These are phyloP conservation scores for Suillus tomentosus DNA, from an alignment of 768 basidiomycete species.

Conservation along the genomic window DNA sequence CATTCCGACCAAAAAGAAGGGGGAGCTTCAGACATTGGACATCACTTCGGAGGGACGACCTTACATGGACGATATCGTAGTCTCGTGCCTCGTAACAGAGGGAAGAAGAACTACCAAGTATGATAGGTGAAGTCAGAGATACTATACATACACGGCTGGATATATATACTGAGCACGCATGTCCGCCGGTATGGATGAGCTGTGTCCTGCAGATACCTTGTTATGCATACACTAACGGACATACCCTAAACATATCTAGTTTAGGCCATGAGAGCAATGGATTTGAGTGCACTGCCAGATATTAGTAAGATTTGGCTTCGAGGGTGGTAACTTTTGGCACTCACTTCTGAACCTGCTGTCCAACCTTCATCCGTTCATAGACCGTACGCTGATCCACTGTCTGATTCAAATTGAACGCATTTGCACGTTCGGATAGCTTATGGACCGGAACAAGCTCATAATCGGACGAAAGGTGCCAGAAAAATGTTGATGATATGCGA, in stretches of 20 bases:
- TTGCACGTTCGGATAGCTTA: constrained; percentile 49
- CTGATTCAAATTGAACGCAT: constrained; percentile 41
- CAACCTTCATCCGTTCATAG: constrained; percentile 83
- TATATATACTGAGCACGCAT: not conserved
- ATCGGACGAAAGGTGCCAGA: constrained; percentile 92
- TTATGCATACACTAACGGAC: no score
- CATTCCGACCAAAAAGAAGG: not conserved
- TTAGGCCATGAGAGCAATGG: constrained; percentile 80
- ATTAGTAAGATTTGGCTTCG: constrained; percentile 16
- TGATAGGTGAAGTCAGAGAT: constrained; percentile 1
- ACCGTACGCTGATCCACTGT: constrained; percentile 27
- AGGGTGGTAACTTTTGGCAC: constrained; percentile 22
- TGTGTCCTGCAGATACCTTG: not conserved
- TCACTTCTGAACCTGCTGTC: constrained; percentile 84
- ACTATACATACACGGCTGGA: not conserved
- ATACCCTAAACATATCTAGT: not conserved
- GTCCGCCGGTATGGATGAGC: not conserved
- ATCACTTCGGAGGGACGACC: not conserved
- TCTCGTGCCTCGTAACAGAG: constrained; percentile 7
- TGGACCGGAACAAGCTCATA: constrained; percentile 72
- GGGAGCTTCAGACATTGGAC: constrained; percentile 2
- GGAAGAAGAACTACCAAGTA: not conserved
- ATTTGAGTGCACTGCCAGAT: constrained; percentile 65
- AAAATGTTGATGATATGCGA: constrained; percentile 96
- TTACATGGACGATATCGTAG: not conserved